Base-by-base conservation (phyloP, 768 basidiomycete species). In the Suillus subalutaceus region DNA sequence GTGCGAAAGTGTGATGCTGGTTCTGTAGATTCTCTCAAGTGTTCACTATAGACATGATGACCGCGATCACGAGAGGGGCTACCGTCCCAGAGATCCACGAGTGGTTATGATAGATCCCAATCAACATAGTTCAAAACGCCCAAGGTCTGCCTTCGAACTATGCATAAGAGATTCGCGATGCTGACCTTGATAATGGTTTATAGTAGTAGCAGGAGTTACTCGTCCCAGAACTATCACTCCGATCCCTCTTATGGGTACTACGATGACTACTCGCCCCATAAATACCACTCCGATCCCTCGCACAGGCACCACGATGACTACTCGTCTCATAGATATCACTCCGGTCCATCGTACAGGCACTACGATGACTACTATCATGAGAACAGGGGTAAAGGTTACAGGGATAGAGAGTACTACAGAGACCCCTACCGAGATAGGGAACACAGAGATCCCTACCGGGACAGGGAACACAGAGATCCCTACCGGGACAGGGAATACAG, bases 1-100 rank as follows among this genome's bases (percentile, higher is more conserved):
- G 88, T 89, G 62, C 55, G 32, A 67, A 65, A 1, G 10, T n/a
- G 23, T 63, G 20, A 32, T 10, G 20, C 3, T 60, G 18, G 18
- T 43, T 23, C 6, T 32, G 26, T 60, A 32, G 18, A 37, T 43
- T 43, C 30, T 2, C 59, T 60, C 12, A 60, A 30, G 40, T 37
- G 12, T 46, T 18, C 38, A 63, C 7, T 35, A 23, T 46, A 77
- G 77, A 53, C 78, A 77, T 62, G 74, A 77, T 43, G 65, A 63
- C n/a, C 15, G 65, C 18, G 69, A 72, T 56, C 72, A 69, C 62
- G 73, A 69, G 10, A 50, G 74, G 55, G 70, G 68, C 40, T 65
- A 68, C 63, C 74, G 69, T 61, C 53, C 74, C 43, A 66, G 56
- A 56, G 72, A 76, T 32, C 77, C 77, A 26, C 76, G 66, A 61